Base-by-base conservation (phyloP, 2,329 filamentous ascomycete species). In the Alternaria hordeiaustralica region DNA sequence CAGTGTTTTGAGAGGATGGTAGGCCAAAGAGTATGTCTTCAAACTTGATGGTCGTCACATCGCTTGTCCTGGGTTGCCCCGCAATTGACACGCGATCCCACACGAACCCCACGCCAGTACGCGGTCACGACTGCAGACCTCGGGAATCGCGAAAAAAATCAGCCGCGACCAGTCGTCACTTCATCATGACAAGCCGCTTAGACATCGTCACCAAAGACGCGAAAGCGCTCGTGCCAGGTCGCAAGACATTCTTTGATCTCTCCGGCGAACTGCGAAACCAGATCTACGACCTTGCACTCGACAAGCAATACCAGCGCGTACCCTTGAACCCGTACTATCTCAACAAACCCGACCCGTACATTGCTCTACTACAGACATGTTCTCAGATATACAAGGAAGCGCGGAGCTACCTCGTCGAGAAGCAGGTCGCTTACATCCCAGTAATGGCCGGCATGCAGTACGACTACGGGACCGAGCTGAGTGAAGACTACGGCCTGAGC, bases 231-330 rank as follows among this genome's bases (percentile, higher is more conserved):
- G 28, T 44, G 0, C 23, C 43, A 21, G 33, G 36, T 9, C 41
- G 56, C 12, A 25, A 20, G 21, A 63, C 61, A 20, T 20, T 63
- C 45, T 33, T 63, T 7, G 13, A 18, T n/a, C 49, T 63, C 11
- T 51, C 61, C 20, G 61, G 30, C 33, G 61, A 63, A 25, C 18
- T 60, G n/a, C 43, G 50, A 28, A 63, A 63, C n/a, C 11, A 18
- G 21, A 45, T 60, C 28, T 60, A 55, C 43, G 21, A 21, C n/a
- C 33, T 59, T 18, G 44, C 55, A 5, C 36, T 63, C 28, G 33
- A 28, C 7, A 49, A 25, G 15, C 13, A 44, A n/a, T 56, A 44
- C 44, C 56, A 51, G 13, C 51, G 56, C n/a, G 44, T 60, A 7
- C 49, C 60, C 8, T 20, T 55, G 2, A 50, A 60, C 20, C 33